These are phyloP conservation scores for Blastomyces parvus DNA, from an alignment of 2,329 filamentous ascomycete genomes.

Conservation along the genomic window DNA sequence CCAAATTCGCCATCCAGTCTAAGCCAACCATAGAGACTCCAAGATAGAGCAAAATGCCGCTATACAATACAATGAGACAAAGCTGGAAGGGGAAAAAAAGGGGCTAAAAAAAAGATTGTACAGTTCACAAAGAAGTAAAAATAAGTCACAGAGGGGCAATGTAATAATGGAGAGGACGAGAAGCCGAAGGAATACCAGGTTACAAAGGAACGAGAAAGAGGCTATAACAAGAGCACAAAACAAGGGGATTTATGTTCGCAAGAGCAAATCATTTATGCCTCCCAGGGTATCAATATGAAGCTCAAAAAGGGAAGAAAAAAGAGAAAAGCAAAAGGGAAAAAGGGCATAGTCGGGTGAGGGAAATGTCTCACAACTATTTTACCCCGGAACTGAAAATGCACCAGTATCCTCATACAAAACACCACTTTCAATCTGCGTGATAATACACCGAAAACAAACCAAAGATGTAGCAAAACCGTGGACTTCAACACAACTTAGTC, in stretches of 20 bases:
- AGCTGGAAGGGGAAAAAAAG: neutral
- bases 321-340: neutral
- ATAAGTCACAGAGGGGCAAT: neutral
- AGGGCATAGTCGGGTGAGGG: no score
- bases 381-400: neutral
- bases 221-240: neutral
- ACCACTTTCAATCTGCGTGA: neutral
- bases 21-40: neutral
- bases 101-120: neutral
- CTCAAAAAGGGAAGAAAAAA: neutral
- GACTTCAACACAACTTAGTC: neutral
- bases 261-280: conserved; percentile 7
- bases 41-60: neutral
- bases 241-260: neutral
- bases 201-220: neutral
- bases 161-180: neutral
- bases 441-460: neutral
- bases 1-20: neutral
- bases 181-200: neutral
- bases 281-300: conserved; percentile 13
- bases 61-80: neutral
- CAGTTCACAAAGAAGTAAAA: conserved; percentile 7
- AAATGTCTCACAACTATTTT: neutral
- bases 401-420: neutral
- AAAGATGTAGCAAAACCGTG: conserved; percentile 1